Base-by-base conservation (phyloP, 2,329 filamentous ascomycete species). In the Talaromyces verruculosus region DNA sequence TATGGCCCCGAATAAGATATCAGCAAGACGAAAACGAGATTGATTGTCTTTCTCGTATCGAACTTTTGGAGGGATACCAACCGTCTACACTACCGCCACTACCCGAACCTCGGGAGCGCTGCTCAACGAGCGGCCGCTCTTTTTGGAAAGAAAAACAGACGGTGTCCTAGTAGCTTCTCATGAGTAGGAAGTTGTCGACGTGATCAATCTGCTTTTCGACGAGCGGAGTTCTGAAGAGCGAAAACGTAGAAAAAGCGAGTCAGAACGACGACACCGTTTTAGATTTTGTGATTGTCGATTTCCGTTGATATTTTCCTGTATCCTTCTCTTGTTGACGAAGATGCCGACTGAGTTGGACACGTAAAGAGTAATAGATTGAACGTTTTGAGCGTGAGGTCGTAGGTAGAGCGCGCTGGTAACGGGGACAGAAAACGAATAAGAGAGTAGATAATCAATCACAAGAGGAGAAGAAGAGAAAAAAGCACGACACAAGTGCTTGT, bases 41-140 rank as follows among this genome's bases (percentile, higher is more conserved):
- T 35, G 39, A 30, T 30, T 57, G 17, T 47, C 49, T 55, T 58
- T 49, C 49, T 60, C 37, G 49, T 25, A 45, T 64, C 51, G 53
- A 37, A 17, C 41, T 47, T 63, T 28, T 60, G 57, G 62, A 57
- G 41, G 51, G 63, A 71, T 67, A 77, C 77, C 71, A 74, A 79
- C 77, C 77, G 77, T 79, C 78, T 77, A 80, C 76, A 71, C 72
- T 74, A 76, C 75, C 76, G 69, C 75, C 74, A 75, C 69, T 71
- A 72, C 72, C 77, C 76, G 73, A 76, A 71, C 69, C 68, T 67
- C 64, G 68, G 68, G 73, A 78, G 76, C 75, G 74, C 70, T 76
- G 76, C 76, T 77, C 76, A 71, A 71, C 69, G 76, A 80, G 77
- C 78, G 73, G 74, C 70, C 71, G 76, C 77, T 78, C 77, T 74